These are phyloP conservation scores for Aureobasidium melanogenum DNA, from an alignment of 2,329 filamentous ascomycete species.

Conservation along the genomic window DNA sequence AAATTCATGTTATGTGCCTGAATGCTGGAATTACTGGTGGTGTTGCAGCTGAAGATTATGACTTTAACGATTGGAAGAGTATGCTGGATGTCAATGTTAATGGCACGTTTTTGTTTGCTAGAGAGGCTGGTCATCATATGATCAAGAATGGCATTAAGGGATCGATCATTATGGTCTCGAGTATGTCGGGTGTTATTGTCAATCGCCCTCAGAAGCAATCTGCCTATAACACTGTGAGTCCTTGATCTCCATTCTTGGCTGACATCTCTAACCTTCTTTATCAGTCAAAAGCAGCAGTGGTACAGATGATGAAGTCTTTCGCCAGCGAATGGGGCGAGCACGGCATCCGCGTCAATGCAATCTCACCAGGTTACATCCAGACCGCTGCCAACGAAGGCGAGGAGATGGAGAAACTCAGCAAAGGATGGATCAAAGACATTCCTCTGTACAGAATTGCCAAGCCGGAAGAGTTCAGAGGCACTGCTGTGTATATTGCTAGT, in stretches of 20 bases:
- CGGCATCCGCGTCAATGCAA: constrained; percentile 25
- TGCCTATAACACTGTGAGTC: constrained; percentile 53
- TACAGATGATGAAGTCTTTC: constrained; percentile 29
- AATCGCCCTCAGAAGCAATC: constrained; percentile 87
- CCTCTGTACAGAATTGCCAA: constrained; percentile 29
- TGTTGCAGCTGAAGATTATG: constrained; percentile 26
- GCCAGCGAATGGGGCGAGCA: constrained; percentile 23
- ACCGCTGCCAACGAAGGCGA: constrained; percentile 29
- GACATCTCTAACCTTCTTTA: neutral
- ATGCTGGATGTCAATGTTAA: constrained; percentile 85
- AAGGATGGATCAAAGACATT: constrained; percentile 30
- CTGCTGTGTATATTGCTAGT: constrained; percentile 25
- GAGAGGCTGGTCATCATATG: constrained; percentile 71
- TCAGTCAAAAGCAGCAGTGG: constrained; percentile 24
- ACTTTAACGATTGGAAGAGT: constrained; percentile 55
- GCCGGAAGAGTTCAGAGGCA: constrained; percentile 31
- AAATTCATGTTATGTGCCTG: constrained; percentile 32
- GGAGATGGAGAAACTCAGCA: constrained; percentile 25
- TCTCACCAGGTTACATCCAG: constrained; percentile 24
- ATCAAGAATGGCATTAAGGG: constrained; percentile 61
- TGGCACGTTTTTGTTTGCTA: constrained; percentile 80
- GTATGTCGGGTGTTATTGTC: constrained; percentile 83
- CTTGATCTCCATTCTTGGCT: constrained; percentile 22
- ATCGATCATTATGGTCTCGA: constrained; percentile 87
- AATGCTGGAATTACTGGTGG: constrained; percentile 33